Percentiles rank a stretch among this genome's conserved stretches.
phyloP scores from a whole-genome alignment of 345 rosid genomes.

The Eucalyptus sp. region DNA sequence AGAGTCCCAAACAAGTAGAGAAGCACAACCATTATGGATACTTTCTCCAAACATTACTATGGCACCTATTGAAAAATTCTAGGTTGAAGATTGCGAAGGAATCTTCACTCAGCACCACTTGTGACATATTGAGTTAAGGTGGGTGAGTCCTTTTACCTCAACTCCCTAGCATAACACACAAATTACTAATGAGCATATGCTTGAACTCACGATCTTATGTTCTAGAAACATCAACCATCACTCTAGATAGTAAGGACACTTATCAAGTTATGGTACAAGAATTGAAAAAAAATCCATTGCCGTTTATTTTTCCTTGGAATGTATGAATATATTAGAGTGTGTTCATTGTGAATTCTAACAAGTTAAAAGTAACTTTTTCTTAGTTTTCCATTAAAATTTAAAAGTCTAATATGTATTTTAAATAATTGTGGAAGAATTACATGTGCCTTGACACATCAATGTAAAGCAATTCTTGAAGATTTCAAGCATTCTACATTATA shows the following conservation, averaged over 20 bases:
- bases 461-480: too few relatives aligned
- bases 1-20: not conserved
- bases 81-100: not conserved
- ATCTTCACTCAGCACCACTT: too few relatives aligned
- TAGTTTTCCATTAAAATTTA: too few relatives aligned
- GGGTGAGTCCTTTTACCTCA: too few relatives aligned
- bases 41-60: not conserved
- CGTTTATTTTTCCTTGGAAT: not conserved
- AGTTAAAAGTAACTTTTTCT: not conserved
- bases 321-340: not conserved
- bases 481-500: not conserved
- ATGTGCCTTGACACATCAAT: not conserved
- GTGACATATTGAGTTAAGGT: too few relatives aligned
- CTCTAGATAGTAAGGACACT: not conserved
- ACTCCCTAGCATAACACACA: too few relatives aligned
- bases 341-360: not conserved
- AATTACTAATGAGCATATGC: not conserved
- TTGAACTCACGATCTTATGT: not conserved
- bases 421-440: not conserved
- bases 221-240: not conserved
- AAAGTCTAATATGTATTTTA: too few relatives aligned
- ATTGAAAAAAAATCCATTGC: not conserved
- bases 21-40: not conserved
- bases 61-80: not conserved
- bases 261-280: not conserved